phyloP scores from a whole-genome alignment of 441 rosid genomes.

The Populus tomentosa region DNA sequence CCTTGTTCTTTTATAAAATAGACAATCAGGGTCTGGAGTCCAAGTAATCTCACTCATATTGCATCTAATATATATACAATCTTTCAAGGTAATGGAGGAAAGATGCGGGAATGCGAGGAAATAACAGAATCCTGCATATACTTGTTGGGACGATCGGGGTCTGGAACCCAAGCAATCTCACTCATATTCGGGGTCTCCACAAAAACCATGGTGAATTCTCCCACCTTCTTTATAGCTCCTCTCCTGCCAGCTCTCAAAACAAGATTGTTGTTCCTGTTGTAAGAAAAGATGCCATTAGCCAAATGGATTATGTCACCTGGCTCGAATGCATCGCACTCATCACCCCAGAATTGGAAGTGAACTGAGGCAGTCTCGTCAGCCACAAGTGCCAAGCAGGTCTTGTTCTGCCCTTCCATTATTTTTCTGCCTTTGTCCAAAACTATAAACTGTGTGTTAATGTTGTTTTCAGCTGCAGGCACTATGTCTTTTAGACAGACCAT shows the following conservation, averaged over 20 bases:
- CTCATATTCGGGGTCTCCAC: constrained; percentile 83
- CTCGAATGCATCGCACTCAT: constrained; percentile 66
- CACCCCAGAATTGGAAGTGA: constrained; percentile 73
- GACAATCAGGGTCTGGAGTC: constrained; percentile 48
- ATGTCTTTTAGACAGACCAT: constrained; percentile 46
- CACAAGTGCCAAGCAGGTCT: constrained; percentile 59
- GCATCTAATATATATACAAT: neutral
- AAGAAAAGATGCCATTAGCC: constrained; percentile 71
- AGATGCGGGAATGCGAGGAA: constrained; percentile 52
- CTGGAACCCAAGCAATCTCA: constrained; percentile 67
- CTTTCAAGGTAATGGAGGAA: constrained; percentile 35
- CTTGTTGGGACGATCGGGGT: constrained; percentile 40
- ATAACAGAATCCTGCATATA: constrained; percentile 42
- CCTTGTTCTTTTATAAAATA: no score
- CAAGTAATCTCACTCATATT: constrained; percentile 59
- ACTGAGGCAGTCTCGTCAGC: constrained; percentile 83
- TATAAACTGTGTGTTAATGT: constrained; percentile 64
- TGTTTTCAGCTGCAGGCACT: constrained; percentile 73
- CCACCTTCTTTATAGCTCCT: constrained; percentile 58
- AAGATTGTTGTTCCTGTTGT: constrained; percentile 47
- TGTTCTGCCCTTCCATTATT: constrained; percentile 34
- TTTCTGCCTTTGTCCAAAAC: constrained; percentile 50
- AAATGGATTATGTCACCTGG: constrained; percentile 53
- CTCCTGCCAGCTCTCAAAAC: constrained; percentile 69
- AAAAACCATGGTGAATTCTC: constrained; percentile 63